These are phyloP conservation scores for Axilococcus clingmanii DNA, from an alignment of 139 green algal genomes.

Conservation along the genomic window DNA sequence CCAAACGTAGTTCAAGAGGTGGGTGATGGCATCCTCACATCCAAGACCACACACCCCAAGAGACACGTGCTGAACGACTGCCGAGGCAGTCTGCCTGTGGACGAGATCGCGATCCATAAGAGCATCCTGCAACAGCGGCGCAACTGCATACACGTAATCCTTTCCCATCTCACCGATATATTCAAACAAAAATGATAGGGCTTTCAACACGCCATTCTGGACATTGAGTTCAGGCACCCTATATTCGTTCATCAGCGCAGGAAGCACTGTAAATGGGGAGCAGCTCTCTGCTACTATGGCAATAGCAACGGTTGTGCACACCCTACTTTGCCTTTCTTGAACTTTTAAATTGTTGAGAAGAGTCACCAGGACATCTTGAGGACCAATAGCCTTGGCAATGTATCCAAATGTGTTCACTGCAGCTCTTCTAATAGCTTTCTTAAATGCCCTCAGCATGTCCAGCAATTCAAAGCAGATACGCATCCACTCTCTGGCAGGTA, in stretches of 20 bases:
- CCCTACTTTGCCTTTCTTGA: conserved; percentile 96
- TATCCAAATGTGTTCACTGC: conserved; percentile 99
- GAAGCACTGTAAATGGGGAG: conserved; percentile 97
- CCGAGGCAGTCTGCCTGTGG: conserved; percentile 90
- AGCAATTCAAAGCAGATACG: conserved; percentile 99
- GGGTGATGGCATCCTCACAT: conserved; percentile 91
- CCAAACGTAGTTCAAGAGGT: conserved; percentile 98
- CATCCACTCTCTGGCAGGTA: conserved; percentile 99
- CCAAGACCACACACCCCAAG: conserved; percentile 81
- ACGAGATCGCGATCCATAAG: conserved; percentile 94
- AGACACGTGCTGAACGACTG: conserved; percentile 83
- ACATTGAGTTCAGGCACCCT: conserved; percentile 94
- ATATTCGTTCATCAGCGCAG: conserved; percentile 99
- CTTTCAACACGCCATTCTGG: conserved; percentile 98
- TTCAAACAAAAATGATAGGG: conserved; percentile 99
- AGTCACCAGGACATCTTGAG: conserved; percentile 95
- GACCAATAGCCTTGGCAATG: conserved; percentile 97
- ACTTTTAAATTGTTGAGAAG: conserved; percentile 99
- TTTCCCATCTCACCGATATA: conserved; percentile 99
- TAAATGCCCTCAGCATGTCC: conserved; percentile 96
- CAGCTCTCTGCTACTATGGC: conserved; percentile 99
- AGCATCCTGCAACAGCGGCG: conserved; percentile 90
- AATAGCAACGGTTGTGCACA: conserved; percentile 98
- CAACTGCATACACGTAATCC: conserved; percentile 98
- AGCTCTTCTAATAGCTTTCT: conserved; percentile 92